Percentiles rank a stretch among this genome's conserved stretches.
Conservation (phyloP, 192 early-diverging fungal genomes). For the Linnemannia hyalina region DNA sequence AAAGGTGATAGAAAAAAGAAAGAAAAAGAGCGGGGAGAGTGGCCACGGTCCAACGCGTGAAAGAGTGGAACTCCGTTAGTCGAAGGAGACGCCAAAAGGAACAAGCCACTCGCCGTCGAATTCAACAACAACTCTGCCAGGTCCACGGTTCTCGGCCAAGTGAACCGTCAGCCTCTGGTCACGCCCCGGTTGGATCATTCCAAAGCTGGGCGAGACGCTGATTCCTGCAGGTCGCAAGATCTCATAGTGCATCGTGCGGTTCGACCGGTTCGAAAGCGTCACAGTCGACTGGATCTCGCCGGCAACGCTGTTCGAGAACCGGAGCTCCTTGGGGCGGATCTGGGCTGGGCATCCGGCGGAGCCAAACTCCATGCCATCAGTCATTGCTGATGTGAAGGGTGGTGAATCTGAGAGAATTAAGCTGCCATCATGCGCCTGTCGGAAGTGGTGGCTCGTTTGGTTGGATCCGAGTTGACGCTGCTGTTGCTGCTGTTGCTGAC, state of each 20-base stretch:
- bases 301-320: constrained; percentile 18
- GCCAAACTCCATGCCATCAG: neutral
- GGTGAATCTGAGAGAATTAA: constrained; percentile 20
- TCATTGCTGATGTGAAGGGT: neutral
- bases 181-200: constrained; percentile 32
- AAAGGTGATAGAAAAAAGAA: constrained; percentile 1
- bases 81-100: constrained; percentile 32
- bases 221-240: constrained; percentile 32
- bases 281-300: constrained; percentile 33
- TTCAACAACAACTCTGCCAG: constrained; percentile 35
- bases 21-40: neutral
- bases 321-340: constrained; percentile 41
- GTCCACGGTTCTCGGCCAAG: constrained; percentile 31
- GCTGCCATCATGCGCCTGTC: constrained; percentile 38
- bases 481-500: constrained; percentile 15
- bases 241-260: constrained; percentile 37
- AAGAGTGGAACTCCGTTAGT: neutral
- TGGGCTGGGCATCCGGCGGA: constrained; percentile 26
- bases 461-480: constrained; percentile 32
- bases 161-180: constrained; percentile 36
- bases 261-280: constrained; percentile 36
- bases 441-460: constrained; percentile 25
- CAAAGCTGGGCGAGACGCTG: constrained; percentile 31
- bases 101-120: constrained; percentile 39
- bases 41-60: neutral